Base-by-base conservation (phyloP, 805 yeast genomes). In the Vanderwaltozyma verrucispora region DNA sequence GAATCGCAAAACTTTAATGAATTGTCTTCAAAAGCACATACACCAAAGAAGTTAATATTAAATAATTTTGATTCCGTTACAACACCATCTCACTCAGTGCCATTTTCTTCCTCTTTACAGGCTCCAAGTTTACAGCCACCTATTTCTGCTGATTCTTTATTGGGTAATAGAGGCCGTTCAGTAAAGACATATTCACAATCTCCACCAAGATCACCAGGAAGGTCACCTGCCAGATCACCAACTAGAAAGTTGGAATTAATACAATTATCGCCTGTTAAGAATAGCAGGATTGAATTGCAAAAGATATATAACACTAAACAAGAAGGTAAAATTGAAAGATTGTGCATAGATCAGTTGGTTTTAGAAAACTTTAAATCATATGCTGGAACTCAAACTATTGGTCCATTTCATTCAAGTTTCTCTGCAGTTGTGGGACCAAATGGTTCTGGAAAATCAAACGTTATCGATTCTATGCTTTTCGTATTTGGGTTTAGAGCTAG, bases 401-500 rank as follows among this genome's bases (percentile, higher is more conserved):
- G 99, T 0, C 99, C 99, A 0, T 92, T 92, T 60, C 82, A 92
- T 50, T 63, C 88, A 27, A 85, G 94, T 5, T 94, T 92, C 53
- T 84, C 95, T 10, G 97, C 99, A 0, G 94, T 92, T 10, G 96
- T 92, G 12, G 99, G 99, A 0, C 98, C 98, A 5, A 92, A 92
- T 58, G 99, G 99, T 8, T 82, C 95, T 11, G 99, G 99, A 2
- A 92, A 92, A 61, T 88, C 97, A 13, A 92, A 94, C 54, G 96
- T 92, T 46, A 92, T 92, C 58, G 98, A 94, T 58, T 86, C 96
- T 5, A 77, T 92, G 69, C 71, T 94, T 25, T 92, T 92, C 59
- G 98, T 94, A 2, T 92, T 92, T 65, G 99, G 99, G 0, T 92
- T 92, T 62, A 69, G 97, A 41, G 97, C 98, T 0, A 76, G 77